phyloP scores from a whole-genome alignment of 805 yeast species.

The Candida chauliodis region DNA sequence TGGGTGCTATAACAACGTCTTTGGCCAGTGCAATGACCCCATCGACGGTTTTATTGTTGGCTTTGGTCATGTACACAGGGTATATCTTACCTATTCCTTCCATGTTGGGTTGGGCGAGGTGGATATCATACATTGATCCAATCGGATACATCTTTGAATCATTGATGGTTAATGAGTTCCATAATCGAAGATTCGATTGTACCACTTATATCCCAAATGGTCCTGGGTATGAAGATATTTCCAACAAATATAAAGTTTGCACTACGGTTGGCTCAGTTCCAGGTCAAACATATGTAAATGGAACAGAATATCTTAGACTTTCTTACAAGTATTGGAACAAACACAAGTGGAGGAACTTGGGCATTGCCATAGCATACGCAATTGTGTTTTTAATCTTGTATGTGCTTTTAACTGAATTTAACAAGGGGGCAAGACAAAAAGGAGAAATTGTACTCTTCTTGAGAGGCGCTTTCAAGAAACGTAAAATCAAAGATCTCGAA shows the following conservation, averaged over 20 bases:
- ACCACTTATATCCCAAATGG: conserved; percentile 58
- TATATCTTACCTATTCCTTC: conserved; percentile 37
- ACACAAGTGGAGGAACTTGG: conserved; percentile 80
- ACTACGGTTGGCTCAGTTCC: conserved; percentile 54
- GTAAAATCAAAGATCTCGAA: conserved; percentile 17
- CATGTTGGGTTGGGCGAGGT: conserved; percentile 63
- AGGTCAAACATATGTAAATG: conserved; percentile 51
- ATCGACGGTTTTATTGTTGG: conserved; percentile 43
- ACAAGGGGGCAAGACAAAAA: conserved; percentile 42
- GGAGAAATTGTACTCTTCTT: conserved; percentile 33
- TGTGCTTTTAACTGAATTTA: conserved; percentile 30
- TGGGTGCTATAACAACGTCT: conserved; percentile 39
- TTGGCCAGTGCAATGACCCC: conserved; percentile 40
- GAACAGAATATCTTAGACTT: conserved; percentile 50
- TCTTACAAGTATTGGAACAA: conserved; percentile 48
- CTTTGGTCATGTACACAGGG: conserved; percentile 53
- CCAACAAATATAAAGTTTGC: conserved; percentile 29
- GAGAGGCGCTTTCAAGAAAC: conserved; percentile 23
- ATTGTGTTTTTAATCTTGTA: conserved; percentile 36
- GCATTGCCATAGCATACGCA: conserved; percentile 53
- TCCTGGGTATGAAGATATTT: conserved; percentile 3
- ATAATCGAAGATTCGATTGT: conserved; percentile 53
- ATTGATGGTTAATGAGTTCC: conserved; percentile 62
- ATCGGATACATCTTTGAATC: conserved; percentile 48
- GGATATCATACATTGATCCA: conserved; percentile 41